phyloP scores from a whole-genome alignment of 164 flowering plant genomes.

The Tinospora cordifolia region DNA sequence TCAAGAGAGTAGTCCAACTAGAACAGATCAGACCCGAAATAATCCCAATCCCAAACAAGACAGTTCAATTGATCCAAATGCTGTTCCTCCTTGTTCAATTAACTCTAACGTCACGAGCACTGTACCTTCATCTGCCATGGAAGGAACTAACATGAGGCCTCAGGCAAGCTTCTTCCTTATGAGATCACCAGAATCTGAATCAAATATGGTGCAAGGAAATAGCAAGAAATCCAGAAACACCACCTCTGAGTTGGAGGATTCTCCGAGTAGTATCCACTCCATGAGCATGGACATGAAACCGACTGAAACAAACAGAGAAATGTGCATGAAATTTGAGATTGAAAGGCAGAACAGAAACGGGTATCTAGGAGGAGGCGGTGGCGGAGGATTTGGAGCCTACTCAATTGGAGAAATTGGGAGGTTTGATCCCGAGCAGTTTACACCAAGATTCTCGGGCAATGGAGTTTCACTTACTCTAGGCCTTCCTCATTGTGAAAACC shows the following conservation, averaged over 20 bases:
- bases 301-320: conserved; percentile 24
- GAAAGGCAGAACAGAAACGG: conserved; percentile 54
- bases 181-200: conserved; percentile 51
- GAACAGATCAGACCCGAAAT: conserved; percentile 23
- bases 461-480: conserved; percentile 86
- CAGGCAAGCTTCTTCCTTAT: conserved; percentile 54
- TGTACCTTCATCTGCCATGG: conserved; percentile 30
- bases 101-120: conserved; percentile 27
- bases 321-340: conserved; percentile 42
- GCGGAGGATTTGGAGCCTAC: conserved; percentile 60
- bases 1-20: conserved; percentile 30
- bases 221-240: conserved; percentile 52
- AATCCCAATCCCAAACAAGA: conserved; percentile 31
- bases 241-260: conserved; percentile 30
- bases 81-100: conserved; percentile 17
- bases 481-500: conserved; percentile 68
- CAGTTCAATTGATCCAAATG: conserved; percentile 22
- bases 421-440: conserved; percentile 55
- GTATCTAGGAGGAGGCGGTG: conserved; percentile 27
- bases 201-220: conserved; percentile 39
- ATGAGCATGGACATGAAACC: conserved; percentile 42
- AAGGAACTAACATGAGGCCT: conserved; percentile 23
- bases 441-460: conserved; percentile 58
- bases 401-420: conserved; percentile 62
- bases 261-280: conserved; percentile 29